These are phyloP conservation scores for Colletotrichum eleusines DNA, from an alignment of 2,329 filamentous ascomycete genomes.

Conservation along the genomic window DNA sequence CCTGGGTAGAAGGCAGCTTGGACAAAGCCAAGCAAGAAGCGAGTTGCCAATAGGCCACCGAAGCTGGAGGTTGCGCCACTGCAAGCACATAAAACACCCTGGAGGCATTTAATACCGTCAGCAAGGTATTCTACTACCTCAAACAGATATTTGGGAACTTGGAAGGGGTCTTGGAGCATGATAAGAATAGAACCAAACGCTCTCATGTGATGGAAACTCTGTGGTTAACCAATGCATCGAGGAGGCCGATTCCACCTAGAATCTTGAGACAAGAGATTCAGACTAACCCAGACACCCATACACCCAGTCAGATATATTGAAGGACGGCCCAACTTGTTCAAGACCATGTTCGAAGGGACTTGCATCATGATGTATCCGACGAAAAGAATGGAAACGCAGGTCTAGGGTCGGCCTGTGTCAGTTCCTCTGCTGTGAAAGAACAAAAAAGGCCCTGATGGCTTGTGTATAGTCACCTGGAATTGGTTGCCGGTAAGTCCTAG, in stretches of 20 bases:
- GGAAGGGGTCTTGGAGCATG: neutral
- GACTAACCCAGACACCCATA: slow-evolving; percentile 46
- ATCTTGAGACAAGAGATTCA: slow-evolving; percentile 43
- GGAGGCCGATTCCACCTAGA: neutral
- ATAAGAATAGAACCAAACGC: neutral
- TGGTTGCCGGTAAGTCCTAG: slow-evolving; percentile 49
- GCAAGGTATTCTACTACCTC: neutral
- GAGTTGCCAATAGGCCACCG: slow-evolving; percentile 30
- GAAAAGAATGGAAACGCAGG: slow-evolving; percentile 38
- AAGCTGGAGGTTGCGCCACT: slow-evolving; percentile 34
- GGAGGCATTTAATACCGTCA: neutral
- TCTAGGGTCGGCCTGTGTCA: slow-evolving; percentile 46
- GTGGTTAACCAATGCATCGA: neutral
- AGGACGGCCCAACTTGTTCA: slow-evolving; percentile 46
- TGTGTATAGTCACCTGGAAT: slow-evolving; percentile 51
- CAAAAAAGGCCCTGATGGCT: slow-evolving; percentile 19
- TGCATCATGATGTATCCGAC: slow-evolving; percentile 49
- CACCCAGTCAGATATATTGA: slow-evolving; percentile 29
- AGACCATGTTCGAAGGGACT: slow-evolving; percentile 44
- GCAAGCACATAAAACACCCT: slow-evolving; percentile 40
- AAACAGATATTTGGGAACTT: neutral
- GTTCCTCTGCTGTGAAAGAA: slow-evolving; percentile 45
- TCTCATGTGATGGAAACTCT: slow-evolving; percentile 11
- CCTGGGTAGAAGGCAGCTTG: slow-evolving; percentile 45
- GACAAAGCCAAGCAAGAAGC: slow-evolving; percentile 38